These are phyloP conservation scores for Xylariaceae sp. DNA, from an alignment of 2,329 filamentous ascomycete genomes.

Conservation along the genomic window DNA sequence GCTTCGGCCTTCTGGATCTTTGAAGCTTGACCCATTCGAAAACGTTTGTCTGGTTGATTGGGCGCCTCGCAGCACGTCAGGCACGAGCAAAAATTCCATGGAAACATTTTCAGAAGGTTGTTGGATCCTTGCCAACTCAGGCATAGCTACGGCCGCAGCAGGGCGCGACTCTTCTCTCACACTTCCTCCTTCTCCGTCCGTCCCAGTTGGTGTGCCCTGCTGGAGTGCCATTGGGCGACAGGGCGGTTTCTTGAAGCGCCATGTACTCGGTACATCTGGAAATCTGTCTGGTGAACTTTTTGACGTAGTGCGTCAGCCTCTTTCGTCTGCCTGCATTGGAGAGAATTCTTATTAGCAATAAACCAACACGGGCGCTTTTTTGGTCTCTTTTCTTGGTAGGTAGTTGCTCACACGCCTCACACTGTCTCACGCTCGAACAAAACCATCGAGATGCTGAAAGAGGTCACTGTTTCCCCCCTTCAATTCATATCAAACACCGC, in stretches of 20 bases:
- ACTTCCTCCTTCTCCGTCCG: not conserved
- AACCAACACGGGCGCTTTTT: constrained; percentile 5
- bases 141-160: constrained; percentile 11
- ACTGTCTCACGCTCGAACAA: constrained; percentile 24
- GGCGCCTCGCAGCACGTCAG: constrained; percentile 32
- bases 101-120: constrained; percentile 18
- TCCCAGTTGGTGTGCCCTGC: not conserved
- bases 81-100: constrained; percentile 23
- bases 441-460: constrained; percentile 24
- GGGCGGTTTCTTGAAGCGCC: constrained; percentile 3
- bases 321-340: constrained; percentile 25
- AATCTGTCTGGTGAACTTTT: constrained; percentile 20
- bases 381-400: too few relatives aligned
- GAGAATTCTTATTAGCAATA: constrained; percentile 20
- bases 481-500: constrained; percentile 18
- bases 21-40: constrained; percentile 20
- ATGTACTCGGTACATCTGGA: constrained; percentile 17
- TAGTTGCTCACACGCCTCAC: constrained; percentile 25
- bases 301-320: constrained; percentile 28
- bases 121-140: constrained; percentile 24
- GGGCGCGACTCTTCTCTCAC: not conserved
- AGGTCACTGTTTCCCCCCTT: constrained; percentile 16
- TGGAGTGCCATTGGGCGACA: constrained; percentile 13
- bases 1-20: constrained; percentile 12
- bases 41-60: constrained; percentile 30